These are phyloP conservation scores for Phytophthora multivora DNA, from an alignment of 352 stramenopile species.

Conservation along the genomic window DNA sequence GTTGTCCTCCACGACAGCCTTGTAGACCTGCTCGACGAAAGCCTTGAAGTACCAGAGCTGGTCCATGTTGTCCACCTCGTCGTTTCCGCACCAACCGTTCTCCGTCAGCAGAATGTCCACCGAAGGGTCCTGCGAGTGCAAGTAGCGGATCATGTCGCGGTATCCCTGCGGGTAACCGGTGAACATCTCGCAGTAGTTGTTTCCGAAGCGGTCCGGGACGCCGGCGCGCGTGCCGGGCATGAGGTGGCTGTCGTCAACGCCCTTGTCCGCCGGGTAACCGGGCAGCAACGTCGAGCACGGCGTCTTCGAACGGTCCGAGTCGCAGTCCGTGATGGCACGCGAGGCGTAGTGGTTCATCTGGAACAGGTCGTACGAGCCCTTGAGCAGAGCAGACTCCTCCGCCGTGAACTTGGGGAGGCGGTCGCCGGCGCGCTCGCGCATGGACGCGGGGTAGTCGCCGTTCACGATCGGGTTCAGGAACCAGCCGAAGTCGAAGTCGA, in stretches of 20 bases:
- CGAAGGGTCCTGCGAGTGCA: constrained; percentile 42
- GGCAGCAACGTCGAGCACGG: constrained; percentile 34
- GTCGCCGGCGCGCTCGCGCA: constrained; percentile 81
- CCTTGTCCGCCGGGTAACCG: constrained; percentile 48
- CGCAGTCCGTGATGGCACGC: constrained; percentile 59
- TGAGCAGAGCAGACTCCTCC: constrained; percentile 70
- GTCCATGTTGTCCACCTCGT: constrained; percentile 47
- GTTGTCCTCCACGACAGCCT: constrained; percentile 41
- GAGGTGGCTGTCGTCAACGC: constrained; percentile 49
- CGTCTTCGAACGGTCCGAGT: constrained; percentile 33
- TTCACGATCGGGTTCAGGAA: constrained; percentile 91
- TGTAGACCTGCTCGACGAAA: constrained; percentile 48
- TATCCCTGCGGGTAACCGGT: constrained; percentile 51
- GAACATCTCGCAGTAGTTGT: constrained; percentile 49
- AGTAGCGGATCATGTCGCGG: constrained; percentile 41
- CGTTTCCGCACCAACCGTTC: constrained; percentile 53
- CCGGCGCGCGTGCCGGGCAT: constrained; percentile 62
- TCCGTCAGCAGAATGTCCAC: constrained; percentile 49
- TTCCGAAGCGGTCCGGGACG: constrained; percentile 32
- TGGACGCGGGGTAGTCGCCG: constrained; percentile 92
- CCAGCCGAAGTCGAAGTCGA: constrained; percentile 93
- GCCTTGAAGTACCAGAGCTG: constrained; percentile 53
- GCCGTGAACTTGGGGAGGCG: constrained; percentile 89
- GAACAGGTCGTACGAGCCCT: constrained; percentile 92
- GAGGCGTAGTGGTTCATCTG: constrained; percentile 96